Evolutionary conservation across 495 filamentous ascomycete genomes (phyloP), one percentile per base, ranked within the genome.

Genomic region (Penicillium arizonense): DNA sequence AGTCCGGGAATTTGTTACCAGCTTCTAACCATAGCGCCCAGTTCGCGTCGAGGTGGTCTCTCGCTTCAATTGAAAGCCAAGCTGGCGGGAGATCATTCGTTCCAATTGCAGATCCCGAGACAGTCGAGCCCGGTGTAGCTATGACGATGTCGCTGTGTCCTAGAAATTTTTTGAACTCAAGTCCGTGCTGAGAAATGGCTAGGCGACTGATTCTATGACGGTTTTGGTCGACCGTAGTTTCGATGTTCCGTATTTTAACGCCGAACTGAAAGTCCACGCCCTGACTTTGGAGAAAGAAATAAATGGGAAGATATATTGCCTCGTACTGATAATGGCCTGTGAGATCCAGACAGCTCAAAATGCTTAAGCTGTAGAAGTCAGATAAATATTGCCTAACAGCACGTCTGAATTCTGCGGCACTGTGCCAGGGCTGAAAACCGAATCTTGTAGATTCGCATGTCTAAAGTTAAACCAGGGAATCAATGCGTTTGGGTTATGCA

Each of bases 281-380:
- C 14, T 61, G 56, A 3, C 55, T 50, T 16, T 65, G 48, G 2
- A 79, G 71, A 49, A 71, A 76, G 4, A 62, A 52, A 12, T 62
- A 61, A 6, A 76, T 65, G 0, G 76, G 75, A 9, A 62, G 45
- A 13, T 70, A 62, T 24, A 78, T 68, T 1, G 69, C 69, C 18
- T 77, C 73, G 52, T 73, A 66, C 9, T 69, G 64, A 39, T 75
- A 74, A 53, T 68, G 72, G 5, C 57, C 62, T 3, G 68, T 72
- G 5, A 58, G 28, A 42, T 74, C 66, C 0, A 71, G 58, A 5
- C 53, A 55, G 1, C 41, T 62, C 1, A 65, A 52, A 4, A 61
- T 50, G 26, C 67, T 65, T 1, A 77, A 37, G 16, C 47, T 32
- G 21, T 62, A 57, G 10, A 68, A 52, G n/a, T 67, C 55, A 12